These are phyloP conservation scores for Bruguiera sexangula DNA, from an alignment of 345 rosid genomes.

Conservation along the genomic window DNA sequence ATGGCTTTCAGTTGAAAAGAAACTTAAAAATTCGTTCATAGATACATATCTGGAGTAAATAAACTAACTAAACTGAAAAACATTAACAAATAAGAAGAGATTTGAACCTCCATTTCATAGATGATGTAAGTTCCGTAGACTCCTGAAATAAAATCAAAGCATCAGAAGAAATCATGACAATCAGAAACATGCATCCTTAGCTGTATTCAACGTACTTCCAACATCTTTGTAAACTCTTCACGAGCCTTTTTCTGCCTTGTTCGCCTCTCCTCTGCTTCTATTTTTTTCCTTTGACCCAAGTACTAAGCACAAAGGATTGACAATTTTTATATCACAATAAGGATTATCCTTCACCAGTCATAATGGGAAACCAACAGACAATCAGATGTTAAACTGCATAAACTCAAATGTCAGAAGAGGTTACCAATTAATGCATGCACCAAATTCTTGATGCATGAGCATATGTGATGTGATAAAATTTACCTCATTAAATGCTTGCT, in stretches of 20 bases:
- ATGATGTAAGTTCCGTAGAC: slow-evolving; percentile 75
- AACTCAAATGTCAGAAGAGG: not conserved
- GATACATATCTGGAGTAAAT: not conserved
- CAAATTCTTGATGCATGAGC: not conserved
- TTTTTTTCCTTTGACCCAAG: slow-evolving; percentile 92
- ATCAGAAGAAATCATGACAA: slow-evolving; percentile 20
- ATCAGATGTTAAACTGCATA: slow-evolving; percentile 5
- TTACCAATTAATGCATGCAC: not conserved
- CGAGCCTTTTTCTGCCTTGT: slow-evolving; percentile 90
- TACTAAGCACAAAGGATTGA: slow-evolving; percentile 39
- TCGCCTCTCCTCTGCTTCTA: slow-evolving; percentile 96
- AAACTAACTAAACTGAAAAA: slow-evolving; percentile 11
- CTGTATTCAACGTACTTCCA: slow-evolving; percentile 60
- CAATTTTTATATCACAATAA: slow-evolving; percentile 8
- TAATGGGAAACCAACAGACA: slow-evolving; percentile 7
- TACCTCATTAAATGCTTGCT: slow-evolving; percentile 99
- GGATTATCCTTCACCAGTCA: not conserved
- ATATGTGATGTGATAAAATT: not conserved
- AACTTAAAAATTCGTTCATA: not conserved
- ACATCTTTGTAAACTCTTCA: slow-evolving; percentile 86
- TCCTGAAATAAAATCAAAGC: slow-evolving; percentile 54
- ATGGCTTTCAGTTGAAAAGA: slow-evolving; percentile 27
- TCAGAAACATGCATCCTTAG: slow-evolving; percentile 13
- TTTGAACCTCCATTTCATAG: slow-evolving; percentile 83
- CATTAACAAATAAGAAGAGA: slow-evolving; percentile 12